Evolutionary conservation across 495 filamentous ascomycete species (phyloP).

Genomic region (Annulohypoxylon moriforme): DNA sequence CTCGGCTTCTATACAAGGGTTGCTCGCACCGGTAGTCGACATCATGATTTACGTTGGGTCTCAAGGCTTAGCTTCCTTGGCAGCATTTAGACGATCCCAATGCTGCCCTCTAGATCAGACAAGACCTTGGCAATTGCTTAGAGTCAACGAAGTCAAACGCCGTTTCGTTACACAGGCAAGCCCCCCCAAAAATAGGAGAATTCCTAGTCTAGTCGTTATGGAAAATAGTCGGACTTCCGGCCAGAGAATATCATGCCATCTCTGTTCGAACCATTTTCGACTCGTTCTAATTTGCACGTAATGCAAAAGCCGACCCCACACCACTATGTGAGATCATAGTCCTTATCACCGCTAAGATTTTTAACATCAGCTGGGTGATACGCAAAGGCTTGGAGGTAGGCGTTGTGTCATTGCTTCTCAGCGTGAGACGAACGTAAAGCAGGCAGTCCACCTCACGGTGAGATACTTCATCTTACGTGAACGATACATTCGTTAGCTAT

Average conservation of each 20-base stretch:
- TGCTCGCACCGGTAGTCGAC: slow-evolving; percentile 20
- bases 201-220: neutral
- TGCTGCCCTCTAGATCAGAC: slow-evolving; percentile 1
- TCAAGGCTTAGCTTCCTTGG: slow-evolving; percentile 24
- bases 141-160: slow-evolving; percentile 1
- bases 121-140: slow-evolving; percentile 8
- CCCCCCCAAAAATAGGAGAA: slow-evolving; percentile 18
- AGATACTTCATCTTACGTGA: slow-evolving; percentile 17
- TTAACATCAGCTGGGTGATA: slow-evolving; percentile 6
- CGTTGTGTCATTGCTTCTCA: slow-evolving; percentile 1
- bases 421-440: slow-evolving; percentile 20
- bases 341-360: neutral
- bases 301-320: neutral
- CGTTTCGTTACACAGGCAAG: slow-evolving; percentile 10
- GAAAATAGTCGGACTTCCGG: slow-evolving; percentile 34
- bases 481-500: slow-evolving; percentile 11
- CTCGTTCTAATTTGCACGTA: slow-evolving; percentile 1
- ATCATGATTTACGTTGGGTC: slow-evolving; percentile 18
- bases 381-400: neutral
- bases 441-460: slow-evolving; percentile 18
- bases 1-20: slow-evolving; percentile 18
- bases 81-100: slow-evolving; percentile 1
- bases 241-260: neutral
- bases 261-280: neutral
- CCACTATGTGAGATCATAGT: slow-evolving; percentile 4